phyloP scores from a whole-genome alignment of 2,329 filamentous ascomycete species.

The Magnaporthiopsis poae region DNA sequence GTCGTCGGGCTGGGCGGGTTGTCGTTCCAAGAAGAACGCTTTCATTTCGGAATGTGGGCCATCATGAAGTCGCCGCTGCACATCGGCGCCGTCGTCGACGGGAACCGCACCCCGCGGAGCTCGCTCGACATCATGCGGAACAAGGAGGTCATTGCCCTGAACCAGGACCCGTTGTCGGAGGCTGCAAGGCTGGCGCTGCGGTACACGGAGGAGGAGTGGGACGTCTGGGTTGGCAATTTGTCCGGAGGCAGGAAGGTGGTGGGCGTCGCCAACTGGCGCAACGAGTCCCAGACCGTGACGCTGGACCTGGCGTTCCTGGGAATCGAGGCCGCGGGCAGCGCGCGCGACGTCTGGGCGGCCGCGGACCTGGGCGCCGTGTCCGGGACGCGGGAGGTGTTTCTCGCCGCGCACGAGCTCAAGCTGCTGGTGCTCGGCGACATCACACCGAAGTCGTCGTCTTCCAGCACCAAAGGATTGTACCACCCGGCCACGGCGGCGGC shows the following conservation, averaged over 20 bases:
- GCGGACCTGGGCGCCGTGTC: slow-evolving; percentile 24
- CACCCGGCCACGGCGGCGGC: slow-evolving; percentile 29
- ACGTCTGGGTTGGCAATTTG: slow-evolving; percentile 40
- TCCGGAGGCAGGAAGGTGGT: slow-evolving; percentile 32
- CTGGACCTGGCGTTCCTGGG: slow-evolving; percentile 33
- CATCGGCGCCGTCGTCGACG: slow-evolving; percentile 35
- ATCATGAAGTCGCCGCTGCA: slow-evolving; percentile 41
- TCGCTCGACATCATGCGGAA: slow-evolving; percentile 38
- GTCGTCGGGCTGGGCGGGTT: slow-evolving; percentile 37
- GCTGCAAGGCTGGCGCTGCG: slow-evolving; percentile 40
- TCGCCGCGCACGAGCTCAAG: slow-evolving; percentile 30
- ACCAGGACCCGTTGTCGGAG: slow-evolving; percentile 44
- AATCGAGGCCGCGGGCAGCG: slow-evolving; percentile 25
- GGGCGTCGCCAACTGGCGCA: slow-evolving; percentile 40
- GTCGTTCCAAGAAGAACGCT: slow-evolving; percentile 36
- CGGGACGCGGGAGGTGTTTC: slow-evolving; percentile 22
- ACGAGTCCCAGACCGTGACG: slow-evolving; percentile 30
- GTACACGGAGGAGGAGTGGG: slow-evolving; percentile 38
- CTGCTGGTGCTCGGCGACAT: slow-evolving; percentile 29
- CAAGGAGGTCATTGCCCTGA: slow-evolving; percentile 45
- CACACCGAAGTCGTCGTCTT: slow-evolving; percentile 11
- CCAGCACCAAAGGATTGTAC: slow-evolving; percentile 21
- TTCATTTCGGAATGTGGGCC: slow-evolving; percentile 44
- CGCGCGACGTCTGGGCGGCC: slow-evolving; percentile 31
- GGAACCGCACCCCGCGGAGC: slow-evolving; percentile 24